Evolutionary conservation across 495 filamentous ascomycete genomes (phyloP), one percentile per base, ranked within the genome.

Genomic region (Peziza echinospora): DNA sequence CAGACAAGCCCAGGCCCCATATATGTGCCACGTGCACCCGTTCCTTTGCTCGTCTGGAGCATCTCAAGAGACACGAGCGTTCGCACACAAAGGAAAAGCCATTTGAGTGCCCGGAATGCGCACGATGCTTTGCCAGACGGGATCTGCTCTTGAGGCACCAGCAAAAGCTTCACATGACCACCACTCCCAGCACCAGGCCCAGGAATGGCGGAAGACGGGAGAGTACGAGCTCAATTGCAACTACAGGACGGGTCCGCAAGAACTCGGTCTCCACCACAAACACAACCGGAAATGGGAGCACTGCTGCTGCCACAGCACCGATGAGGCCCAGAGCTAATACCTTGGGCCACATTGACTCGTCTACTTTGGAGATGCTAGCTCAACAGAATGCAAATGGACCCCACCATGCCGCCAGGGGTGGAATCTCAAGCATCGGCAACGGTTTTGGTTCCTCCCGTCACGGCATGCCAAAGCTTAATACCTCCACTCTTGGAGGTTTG

Each of bases 1-100:
- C 85, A 47, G 91, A 99, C 67, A 99, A 96, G 66, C 89, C 89
- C 26, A 71, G 89, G 43, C 89, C 89, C 44, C 89, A 99, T 63
- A 77, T 91, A 46, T 99, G 89, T 64, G 78, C 73, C 22, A 99
- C 91, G 24, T 99, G 89, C 60, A 71, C 76, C 57, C 78, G 89
- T 47, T 93, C 83, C 3, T 99, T 99, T 60, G 89, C 89, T 47
- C 76, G 89, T 48, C 64, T 99, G 53, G 89, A 99, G 65, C 89
- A 99, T 64, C 67, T 99, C 50, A 99, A 99, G 66, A 80, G 89
- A 41, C 89, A 99, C 64, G 89, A 99, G 68, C 78, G 89, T 39
- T 96, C 89, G 17, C 89, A 99, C 56, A 99, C 89, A 9, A 99
- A 99, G 60, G 89, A 99, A 61, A 97, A 97, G 67, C 89, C 89